phyloP scores from a whole-genome alignment of 352 stramenopile genomes.

The Phytopythium montanum region DNA sequence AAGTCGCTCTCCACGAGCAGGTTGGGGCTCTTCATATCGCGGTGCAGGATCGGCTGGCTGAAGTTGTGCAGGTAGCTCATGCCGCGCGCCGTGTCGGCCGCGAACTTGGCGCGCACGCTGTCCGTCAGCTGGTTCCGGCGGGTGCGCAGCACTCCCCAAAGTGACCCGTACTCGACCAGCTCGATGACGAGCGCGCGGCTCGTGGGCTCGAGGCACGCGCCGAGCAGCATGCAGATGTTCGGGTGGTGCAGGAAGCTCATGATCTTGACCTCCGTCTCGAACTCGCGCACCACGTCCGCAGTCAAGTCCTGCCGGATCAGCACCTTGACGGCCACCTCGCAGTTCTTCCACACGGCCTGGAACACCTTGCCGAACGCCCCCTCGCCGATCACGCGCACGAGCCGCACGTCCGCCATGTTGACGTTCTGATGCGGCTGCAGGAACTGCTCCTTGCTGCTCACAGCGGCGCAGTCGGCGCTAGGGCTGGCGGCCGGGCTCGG shows the following conservation, averaged over 20 bases:
- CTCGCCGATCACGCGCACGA: constrained; percentile 65
- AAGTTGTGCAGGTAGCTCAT: constrained; percentile 90
- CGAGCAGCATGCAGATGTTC: constrained; percentile 97
- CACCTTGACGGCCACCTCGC: constrained; percentile 69
- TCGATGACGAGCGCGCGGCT: constrained; percentile 96
- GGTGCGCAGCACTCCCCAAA: constrained; percentile 90
- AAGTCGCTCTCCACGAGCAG: constrained; percentile 82
- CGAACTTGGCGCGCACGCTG: constrained; percentile 51
- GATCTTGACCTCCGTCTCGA: constrained; percentile 81
- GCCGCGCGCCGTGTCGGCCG: constrained; percentile 70
- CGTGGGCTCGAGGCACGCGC: constrained; percentile 90
- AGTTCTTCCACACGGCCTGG: constrained; percentile 50
- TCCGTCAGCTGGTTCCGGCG: constrained; percentile 35
- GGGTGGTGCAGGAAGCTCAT: constrained; percentile 92
- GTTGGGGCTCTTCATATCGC: constrained; percentile 90
- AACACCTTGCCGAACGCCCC: constrained; percentile 82
- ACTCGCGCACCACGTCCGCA: constrained; percentile 63
- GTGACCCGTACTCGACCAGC: constrained; percentile 88
- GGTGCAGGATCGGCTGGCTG: constrained; percentile 82
- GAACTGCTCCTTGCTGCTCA: constrained; percentile 16
- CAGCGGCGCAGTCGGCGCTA: neutral
- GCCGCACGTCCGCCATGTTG: constrained; percentile 50
- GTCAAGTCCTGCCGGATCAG: constrained; percentile 71
- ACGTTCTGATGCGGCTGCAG: constrained; percentile 48
- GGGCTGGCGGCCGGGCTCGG: too few species aligned